Conservation (phyloP, 2,329 filamentous ascomycete species). For the Neofusicoccum laricinum region DNA sequence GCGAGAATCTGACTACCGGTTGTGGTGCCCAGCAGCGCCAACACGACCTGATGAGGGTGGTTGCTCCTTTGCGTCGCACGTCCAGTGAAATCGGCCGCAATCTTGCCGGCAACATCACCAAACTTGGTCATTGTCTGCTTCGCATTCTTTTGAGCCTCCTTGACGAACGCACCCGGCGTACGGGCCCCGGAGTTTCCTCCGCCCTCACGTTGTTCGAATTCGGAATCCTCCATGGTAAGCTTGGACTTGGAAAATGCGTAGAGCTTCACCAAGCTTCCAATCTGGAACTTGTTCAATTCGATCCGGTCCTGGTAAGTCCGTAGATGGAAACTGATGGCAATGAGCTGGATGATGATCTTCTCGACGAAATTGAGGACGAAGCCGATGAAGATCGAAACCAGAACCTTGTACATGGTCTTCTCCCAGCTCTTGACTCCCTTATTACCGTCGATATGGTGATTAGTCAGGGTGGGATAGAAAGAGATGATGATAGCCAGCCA, state of each 20-base stretch:
- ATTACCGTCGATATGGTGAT: conserved; percentile 57
- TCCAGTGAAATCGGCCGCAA: conserved; percentile 91
- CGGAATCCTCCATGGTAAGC: conserved; percentile 70
- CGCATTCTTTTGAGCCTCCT: conserved; percentile 69
- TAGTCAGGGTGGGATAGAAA: conserved; percentile 77
- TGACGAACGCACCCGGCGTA: conserved; percentile 71
- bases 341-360: conserved; percentile 92
- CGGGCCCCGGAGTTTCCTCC: conserved; percentile 56
- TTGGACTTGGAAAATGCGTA: conserved; percentile 64
- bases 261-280: conserved; percentile 64
- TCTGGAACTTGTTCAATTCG: conserved; percentile 88
- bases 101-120: conserved; percentile 77
- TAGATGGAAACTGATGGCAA: conserved; percentile 88
- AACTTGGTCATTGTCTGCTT: conserved; percentile 74
- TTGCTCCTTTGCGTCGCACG: conserved; percentile 64
- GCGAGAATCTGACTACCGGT: conserved; percentile 78
- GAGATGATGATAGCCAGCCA: conserved; percentile 82
- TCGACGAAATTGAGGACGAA: conserved; percentile 79
- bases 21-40: conserved; percentile 71
- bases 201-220: conserved; percentile 63
- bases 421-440: conserved; percentile 65
- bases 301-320: conserved; percentile 89
- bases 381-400: conserved; percentile 80
- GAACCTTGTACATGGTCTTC: conserved; percentile 75
- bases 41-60: conserved; percentile 80